A percentile compares a stretch with the other conserved stretches of the same genome.
phyloP scores from a whole-genome alignment of 1,284 basidiomycete genomes.

The Melanopsichium pennsylvanicum region DNA sequence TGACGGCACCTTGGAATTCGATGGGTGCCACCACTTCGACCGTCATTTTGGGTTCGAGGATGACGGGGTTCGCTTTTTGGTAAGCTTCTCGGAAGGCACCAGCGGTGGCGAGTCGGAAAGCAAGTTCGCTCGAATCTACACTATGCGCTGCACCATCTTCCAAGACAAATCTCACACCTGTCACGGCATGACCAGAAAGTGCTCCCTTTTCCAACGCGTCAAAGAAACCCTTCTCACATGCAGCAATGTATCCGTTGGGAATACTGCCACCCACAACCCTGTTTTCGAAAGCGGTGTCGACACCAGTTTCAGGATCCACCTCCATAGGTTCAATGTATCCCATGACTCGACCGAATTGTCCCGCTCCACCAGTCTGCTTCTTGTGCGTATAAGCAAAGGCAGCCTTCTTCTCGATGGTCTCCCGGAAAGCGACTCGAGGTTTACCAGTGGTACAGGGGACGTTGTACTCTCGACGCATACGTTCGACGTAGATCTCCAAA shows the following conservation, averaged over 20 bases:
- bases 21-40: slow-evolving; percentile 95
- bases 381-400: slow-evolving; percentile 94
- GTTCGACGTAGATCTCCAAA: slow-evolving; percentile 98
- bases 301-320: slow-evolving; percentile 78
- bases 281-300: slow-evolving; percentile 88
- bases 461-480: slow-evolving; percentile 97
- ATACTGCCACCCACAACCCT: slow-evolving; percentile 91
- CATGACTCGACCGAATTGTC: slow-evolving; percentile 92
- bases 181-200: slow-evolving; percentile 87
- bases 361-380: slow-evolving; percentile 97
- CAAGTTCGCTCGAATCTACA: slow-evolving; percentile 97
- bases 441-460: slow-evolving; percentile 93
- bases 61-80: slow-evolving; percentile 77
- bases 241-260: slow-evolving; percentile 89
- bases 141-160: slow-evolving; percentile 91
- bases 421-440: slow-evolving; percentile 95
- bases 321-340: slow-evolving; percentile 91
- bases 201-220: slow-evolving; percentile 92
- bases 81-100: slow-evolving; percentile 94
- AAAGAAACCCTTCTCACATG: slow-evolving; percentile 94
- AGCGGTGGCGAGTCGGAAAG: slow-evolving; percentile 88
- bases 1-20: slow-evolving; percentile 97
- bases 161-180: slow-evolving; percentile 85
- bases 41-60: slow-evolving; percentile 97
- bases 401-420: slow-evolving; percentile 84